Base-by-base conservation (phyloP, 2,329 filamentous ascomycete species). In the Pochonia chlamydosporia region DNA sequence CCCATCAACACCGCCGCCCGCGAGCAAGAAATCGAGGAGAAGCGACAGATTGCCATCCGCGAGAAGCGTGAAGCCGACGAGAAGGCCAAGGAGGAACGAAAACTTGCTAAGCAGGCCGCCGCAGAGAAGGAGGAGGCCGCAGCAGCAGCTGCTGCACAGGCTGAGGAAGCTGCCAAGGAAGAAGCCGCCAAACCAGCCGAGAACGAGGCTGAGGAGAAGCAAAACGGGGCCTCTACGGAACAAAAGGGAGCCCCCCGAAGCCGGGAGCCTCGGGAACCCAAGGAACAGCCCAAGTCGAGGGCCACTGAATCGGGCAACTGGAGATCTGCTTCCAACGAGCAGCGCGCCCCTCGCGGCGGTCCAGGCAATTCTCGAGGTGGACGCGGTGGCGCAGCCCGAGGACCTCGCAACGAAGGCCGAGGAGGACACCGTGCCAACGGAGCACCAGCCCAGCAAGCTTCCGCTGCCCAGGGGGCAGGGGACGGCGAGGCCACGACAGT, bases 1-100 rank as follows among this genome's bases (percentile, higher is more conserved):
- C 93, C 93, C 47, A 96, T 97, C 58, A 91, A 99, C 69, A 97
- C 92, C 40, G 87, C 89, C 40, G 80, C 90, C 13, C 84, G 88
- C 55, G 92, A 97, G 72, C 85, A 84, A 59, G 85, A 95, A 66
- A 83, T 99, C 49, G 92, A 95, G 60, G 89, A 96, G 71, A 95
- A 89, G 77, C 80, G 87, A 55, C 75, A 87, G 59, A 75, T 87
- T 49, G 78, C 80, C 6, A 53, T 90, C 23, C 83, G 83, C 54
- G 84, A 93, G 67, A 95, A 95, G 80, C 87, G 85, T 63, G 90
- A 95, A 58, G 82, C 85, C 1, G 89, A 93, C 1, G 89, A 93
- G 53, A 93, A 91, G 73, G 85, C 81, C 39, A 90, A 89, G 67
- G 89, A 88, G 58, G 86, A 89, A 54, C 75, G 74, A 49, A 76